Conservation (phyloP, 2,329 filamentous ascomycete species). For the Penicillium sp. region DNA sequence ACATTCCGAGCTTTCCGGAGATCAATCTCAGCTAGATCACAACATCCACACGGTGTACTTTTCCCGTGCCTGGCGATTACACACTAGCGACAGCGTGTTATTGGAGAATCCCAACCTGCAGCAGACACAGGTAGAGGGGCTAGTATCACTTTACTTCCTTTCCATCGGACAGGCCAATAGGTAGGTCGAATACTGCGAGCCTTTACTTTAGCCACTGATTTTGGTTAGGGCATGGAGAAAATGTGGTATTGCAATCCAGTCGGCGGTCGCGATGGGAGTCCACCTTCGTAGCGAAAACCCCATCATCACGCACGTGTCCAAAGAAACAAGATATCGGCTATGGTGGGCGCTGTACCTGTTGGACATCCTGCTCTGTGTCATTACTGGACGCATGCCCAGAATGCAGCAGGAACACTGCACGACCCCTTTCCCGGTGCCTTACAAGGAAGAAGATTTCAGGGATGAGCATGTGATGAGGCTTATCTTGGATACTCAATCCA, state of each 20-base stretch:
- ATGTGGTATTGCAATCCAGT: slow-evolving; percentile 11
- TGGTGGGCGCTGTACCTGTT: slow-evolving; percentile 11
- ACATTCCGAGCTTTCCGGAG: slow-evolving; percentile 35
- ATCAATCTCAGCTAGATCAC: slow-evolving; percentile 24
- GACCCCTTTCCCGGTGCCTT: slow-evolving; percentile 6
- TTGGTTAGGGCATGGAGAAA: slow-evolving; percentile 8
- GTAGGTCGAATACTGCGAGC: slow-evolving; percentile 21
- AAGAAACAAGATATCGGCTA: slow-evolving; percentile 8
- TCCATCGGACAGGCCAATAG: slow-evolving; percentile 44
- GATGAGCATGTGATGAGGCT: slow-evolving; percentile 2
- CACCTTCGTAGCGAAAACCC: slow-evolving; percentile 4
- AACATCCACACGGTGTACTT: slow-evolving; percentile 44
- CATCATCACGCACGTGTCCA: slow-evolving; percentile 3
- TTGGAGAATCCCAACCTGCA: slow-evolving; percentile 46
- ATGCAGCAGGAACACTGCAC: slow-evolving; percentile 4
- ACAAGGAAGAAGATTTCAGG: slow-evolving; percentile 4
- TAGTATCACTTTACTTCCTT: slow-evolving; percentile 44
- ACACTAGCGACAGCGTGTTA: slow-evolving; percentile 36
- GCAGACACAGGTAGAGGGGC: slow-evolving; percentile 45
- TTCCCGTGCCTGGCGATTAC: slow-evolving; percentile 43
- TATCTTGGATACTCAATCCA: background rate
- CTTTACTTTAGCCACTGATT: background rate
- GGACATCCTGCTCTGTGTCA: slow-evolving; percentile 2
- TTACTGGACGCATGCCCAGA: slow-evolving; percentile 9
- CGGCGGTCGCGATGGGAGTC: slow-evolving; percentile 7